Evolutionary conservation across 2,329 filamentous ascomycete genomes (phyloP).

Genomic region (Xylariaceae sp.): DNA sequence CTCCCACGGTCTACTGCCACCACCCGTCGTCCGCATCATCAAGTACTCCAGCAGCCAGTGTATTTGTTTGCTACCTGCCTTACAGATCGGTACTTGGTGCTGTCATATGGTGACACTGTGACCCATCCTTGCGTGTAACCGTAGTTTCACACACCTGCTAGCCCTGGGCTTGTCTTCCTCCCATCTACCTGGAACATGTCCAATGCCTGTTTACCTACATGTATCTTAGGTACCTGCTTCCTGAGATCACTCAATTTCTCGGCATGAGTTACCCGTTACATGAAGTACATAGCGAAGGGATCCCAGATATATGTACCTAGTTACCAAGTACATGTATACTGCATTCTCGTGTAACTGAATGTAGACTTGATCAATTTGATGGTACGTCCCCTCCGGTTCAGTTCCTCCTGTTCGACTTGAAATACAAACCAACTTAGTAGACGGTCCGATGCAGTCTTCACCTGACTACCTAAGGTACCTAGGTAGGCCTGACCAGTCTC

Average conservation of each 20-base stretch:
- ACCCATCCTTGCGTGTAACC: constrained; percentile 17
- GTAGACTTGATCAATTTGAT: constrained; percentile 4
- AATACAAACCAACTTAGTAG: constrained; percentile 6
- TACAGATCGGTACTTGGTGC: constrained; percentile 6
- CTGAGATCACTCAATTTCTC: constrained; percentile 1
- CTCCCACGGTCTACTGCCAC: constrained; percentile 16
- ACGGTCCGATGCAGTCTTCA: constrained; percentile 16
- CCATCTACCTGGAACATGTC: constrained; percentile 20
- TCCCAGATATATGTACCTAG: no score
- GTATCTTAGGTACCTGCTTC: not conserved
- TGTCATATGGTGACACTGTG: constrained; percentile 7
- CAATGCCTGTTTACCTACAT: not conserved
- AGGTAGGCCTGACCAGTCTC: not conserved
- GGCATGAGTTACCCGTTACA: not conserved
- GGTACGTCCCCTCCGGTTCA: not conserved
- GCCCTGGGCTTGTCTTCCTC: not conserved
- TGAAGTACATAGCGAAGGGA: constrained; percentile 2
- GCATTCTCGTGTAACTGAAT: constrained; percentile 13
- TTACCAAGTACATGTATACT: not conserved
- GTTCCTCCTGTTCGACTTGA: constrained; percentile 4
- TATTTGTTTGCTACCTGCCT: constrained; percentile 27
- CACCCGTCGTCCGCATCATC: constrained; percentile 26
- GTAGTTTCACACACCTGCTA: constrained; percentile 21
- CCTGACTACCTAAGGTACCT: constrained; percentile 3
- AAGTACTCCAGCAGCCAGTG: constrained; percentile 17